Base-by-base conservation (phyloP, 2,329 filamentous ascomycete genomes). In the Ilyonectria destructans region DNA sequence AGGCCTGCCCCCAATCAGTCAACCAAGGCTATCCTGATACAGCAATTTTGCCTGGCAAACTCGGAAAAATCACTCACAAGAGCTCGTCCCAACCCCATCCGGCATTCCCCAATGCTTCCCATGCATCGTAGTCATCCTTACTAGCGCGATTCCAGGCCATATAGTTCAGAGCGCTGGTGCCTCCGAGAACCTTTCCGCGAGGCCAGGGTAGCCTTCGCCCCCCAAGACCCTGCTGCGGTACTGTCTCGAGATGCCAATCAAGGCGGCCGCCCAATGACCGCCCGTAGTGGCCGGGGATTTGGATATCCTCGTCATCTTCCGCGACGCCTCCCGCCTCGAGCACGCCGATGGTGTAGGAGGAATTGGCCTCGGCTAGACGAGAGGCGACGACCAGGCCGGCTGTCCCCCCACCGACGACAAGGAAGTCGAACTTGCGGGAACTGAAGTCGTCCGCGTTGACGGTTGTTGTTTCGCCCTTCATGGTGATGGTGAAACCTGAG, bases 131-230 rank as follows among this genome's bases (percentile, higher is more conserved):
- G 51, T 89, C 87, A 40, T 81, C 81, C 40, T 74, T 79, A 56
- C 80, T 82, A 7, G 82, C 86, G 35, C 85, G 82, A 60, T 83
- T 83, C 81, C 83, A 84, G 55, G 88, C 86, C 86, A 90, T 87
- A 69, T 86, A 88, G 70, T 91, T 90, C 55, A 91, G 83, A 0
- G 87, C 87, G 17, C 85, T 88, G 7, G 90, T 89, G 7, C 91
- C 91, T 19, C 91, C 91, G 0, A 93, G 82, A 0, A 88, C 85
- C 65, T 80, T 85, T 7, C 85, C 85, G 15, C 84, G 76, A 0
- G 82, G 80, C 80, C 81, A 85, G 10, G 80, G 71, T 23, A 86
- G 71, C 31, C 58, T 76, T 52, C 85, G 81, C 1, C 84, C 81
- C 2, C 71, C 77, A 4, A 84, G 75, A 2, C 79, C 79, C 19